Evolutionary conservation across 495 filamentous ascomycete genomes (phyloP), one percentile per base, ranked within the genome.

Genomic region (Penicillium roqueforti): DNA sequence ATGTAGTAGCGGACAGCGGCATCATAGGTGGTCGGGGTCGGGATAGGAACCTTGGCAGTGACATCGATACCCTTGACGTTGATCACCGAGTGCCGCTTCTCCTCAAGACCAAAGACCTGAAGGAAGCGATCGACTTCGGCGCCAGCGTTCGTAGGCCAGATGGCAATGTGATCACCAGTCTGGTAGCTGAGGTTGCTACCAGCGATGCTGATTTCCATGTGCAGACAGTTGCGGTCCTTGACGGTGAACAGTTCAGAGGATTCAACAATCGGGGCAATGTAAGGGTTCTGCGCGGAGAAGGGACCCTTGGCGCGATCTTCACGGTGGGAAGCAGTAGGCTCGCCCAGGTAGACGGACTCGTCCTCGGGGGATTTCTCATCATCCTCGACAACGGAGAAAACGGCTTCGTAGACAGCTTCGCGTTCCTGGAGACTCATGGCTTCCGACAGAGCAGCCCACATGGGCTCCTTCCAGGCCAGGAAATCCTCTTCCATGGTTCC

Each of bases 401-500:
- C 84, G 32, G 93, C 89, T 67, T 99, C 93, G 68, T 99, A 99
- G 58, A 92, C 84, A 45, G 93, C 87, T 70, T 99, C 93, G 44
- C 93, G 91, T 71, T 99, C 93, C 70, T 97, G 87, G 40, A 99
- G 78, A 47, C 82, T 80, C 87, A 99, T 87, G 58, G 86, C 80
- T 47, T 89, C 82, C 6, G 85, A 76, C 37, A 97, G 75, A 51
- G 87, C 91, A 55, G 77, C 73, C 93, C 93, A 99, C 95, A 99
- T 99, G 45, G 92, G 91, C 63, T 99, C 93, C 72, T 99, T 99
- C 93, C 93, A 99, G 55, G 93, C 88, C 66, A 99, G 76, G 71
- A 97, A 99, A 63, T 99, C 93, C 76, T 99, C 93, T 73, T 99
- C 93, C 93, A 99, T 99, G 48, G 93, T 99, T 51, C 93, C 93